A percentile compares a stretch with the other conserved stretches of the same genome.
These are phyloP conservation scores for Gardenia jasminoides DNA, from an alignment of 257 asterid species.

Conservation along the genomic window DNA sequence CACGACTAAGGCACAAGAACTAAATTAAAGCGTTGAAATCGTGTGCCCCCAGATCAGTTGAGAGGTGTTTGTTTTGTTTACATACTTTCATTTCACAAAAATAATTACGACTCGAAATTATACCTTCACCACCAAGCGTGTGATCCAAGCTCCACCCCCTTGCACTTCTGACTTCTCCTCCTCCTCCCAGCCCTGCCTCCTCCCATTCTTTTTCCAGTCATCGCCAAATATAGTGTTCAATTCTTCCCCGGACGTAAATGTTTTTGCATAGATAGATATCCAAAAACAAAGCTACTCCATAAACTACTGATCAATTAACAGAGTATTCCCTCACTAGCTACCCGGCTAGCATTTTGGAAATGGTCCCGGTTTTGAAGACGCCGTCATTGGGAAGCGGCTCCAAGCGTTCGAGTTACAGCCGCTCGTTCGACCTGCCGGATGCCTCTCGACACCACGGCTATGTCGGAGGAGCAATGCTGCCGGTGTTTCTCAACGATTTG, in stretches of 20 bases:
- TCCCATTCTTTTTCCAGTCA: neutral
- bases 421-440: slow-evolving; percentile 50
- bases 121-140: slow-evolving; percentile 23
- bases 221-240: neutral
- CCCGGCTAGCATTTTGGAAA: neutral
- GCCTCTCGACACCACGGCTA: slow-evolving; percentile 23
- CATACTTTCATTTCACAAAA: neutral
- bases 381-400: slow-evolving; percentile 56
- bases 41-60: slow-evolving; percentile 41
- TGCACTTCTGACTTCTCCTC: too few relatives aligned
- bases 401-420: slow-evolving; percentile 38
- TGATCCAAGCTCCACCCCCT: slow-evolving; percentile 18
- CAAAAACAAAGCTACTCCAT: too few relatives aligned
- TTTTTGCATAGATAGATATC: too few relatives aligned
- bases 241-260: neutral
- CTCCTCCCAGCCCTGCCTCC: too few relatives aligned
- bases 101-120: neutral
- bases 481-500: slow-evolving; percentile 67
- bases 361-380: slow-evolving; percentile 32
- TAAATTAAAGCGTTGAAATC: slow-evolving; percentile 37
- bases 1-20: slow-evolving; percentile 15
- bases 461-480: slow-evolving; percentile 80
- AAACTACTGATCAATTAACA: too few relatives aligned
- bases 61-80: slow-evolving; percentile 43
- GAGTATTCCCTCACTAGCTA: too few relatives aligned